These are phyloP conservation scores for Symmetrospora coprosmae DNA, from an alignment of 768 basidiomycete species.

Conservation along the genomic window DNA sequence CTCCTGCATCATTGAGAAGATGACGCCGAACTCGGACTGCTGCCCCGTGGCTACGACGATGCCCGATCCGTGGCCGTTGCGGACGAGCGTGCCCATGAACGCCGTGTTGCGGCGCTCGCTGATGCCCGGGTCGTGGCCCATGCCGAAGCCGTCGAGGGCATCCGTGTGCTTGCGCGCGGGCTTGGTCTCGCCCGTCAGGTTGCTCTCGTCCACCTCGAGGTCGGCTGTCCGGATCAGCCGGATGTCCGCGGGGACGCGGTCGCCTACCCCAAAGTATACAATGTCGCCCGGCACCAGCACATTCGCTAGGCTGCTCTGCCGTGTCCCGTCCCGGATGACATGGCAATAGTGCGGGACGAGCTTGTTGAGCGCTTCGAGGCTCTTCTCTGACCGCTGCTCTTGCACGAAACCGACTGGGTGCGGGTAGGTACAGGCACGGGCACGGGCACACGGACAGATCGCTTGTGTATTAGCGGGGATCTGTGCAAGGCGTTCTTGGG, in stretches of 20 bases:
- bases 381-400: slow-evolving; percentile 85
- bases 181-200: slow-evolving; percentile 81
- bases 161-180: slow-evolving; percentile 56
- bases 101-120: slow-evolving; percentile 77
- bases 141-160: slow-evolving; percentile 44
- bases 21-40: slow-evolving; percentile 85
- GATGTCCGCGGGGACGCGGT: slow-evolving; percentile 86
- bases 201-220: slow-evolving; percentile 88
- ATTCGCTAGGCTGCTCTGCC: slow-evolving; percentile 74
- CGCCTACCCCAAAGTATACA: slow-evolving; percentile 74
- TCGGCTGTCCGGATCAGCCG: slow-evolving; percentile 67
- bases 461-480: neutral
- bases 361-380: slow-evolving; percentile 85
- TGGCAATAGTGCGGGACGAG: slow-evolving; percentile 95
- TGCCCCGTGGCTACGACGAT: slow-evolving; percentile 73
- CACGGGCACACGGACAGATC: neutral
- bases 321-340: slow-evolving; percentile 62
- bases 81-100: slow-evolving; percentile 89
- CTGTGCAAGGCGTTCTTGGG: slow-evolving; percentile 33
- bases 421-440: neutral
- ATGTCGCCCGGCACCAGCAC: slow-evolving; percentile 93
- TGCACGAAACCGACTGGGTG: slow-evolving; percentile 76
- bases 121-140: slow-evolving; percentile 43
- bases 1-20: slow-evolving; percentile 98
- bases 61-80: slow-evolving; percentile 73